These are phyloP conservation scores for Ganoderma multipileum DNA, from an alignment of 1,284 basidiomycete species.

Conservation along the genomic window DNA sequence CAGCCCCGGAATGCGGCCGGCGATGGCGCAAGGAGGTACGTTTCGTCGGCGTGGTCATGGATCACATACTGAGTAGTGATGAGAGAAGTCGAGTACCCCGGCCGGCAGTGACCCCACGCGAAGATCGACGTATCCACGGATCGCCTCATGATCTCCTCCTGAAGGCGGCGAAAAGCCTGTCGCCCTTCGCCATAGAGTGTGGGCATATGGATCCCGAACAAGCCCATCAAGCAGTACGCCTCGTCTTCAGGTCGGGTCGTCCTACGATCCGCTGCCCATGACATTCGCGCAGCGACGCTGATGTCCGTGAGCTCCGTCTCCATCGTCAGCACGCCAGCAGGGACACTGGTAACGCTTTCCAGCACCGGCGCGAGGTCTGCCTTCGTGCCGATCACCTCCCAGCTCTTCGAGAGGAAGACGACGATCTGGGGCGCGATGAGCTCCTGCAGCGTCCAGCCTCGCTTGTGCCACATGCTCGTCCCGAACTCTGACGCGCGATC, in stretches of 20 bases:
- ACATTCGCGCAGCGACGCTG: not conserved
- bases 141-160: conserved; percentile 10
- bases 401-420: not conserved
- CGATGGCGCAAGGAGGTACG: not conserved
- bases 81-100: not conserved
- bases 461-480: not conserved
- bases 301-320: not conserved
- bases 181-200: conserved; percentile 12
- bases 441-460: not conserved
- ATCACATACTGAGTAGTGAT: not conserved
- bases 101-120: conserved; percentile 4
- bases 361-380: not conserved
- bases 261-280: not conserved
- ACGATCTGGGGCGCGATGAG: conserved; percentile 1
- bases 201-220: conserved; percentile 7
- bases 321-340: not conserved
- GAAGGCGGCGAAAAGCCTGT: conserved; percentile 7
- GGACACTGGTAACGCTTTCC: not conserved
- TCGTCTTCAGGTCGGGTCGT: conserved; percentile 10
- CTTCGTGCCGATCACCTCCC: conserved; percentile 1
- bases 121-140: conserved; percentile 7
- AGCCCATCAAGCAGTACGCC: conserved; percentile 11
- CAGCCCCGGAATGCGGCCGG: not conserved
- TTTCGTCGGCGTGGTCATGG: not conserved
- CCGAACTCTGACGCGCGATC: not conserved